Evolutionary conservation across 352 stramenopile species (phyloP).

Genomic region (Thalassiosira sp.): DNA sequence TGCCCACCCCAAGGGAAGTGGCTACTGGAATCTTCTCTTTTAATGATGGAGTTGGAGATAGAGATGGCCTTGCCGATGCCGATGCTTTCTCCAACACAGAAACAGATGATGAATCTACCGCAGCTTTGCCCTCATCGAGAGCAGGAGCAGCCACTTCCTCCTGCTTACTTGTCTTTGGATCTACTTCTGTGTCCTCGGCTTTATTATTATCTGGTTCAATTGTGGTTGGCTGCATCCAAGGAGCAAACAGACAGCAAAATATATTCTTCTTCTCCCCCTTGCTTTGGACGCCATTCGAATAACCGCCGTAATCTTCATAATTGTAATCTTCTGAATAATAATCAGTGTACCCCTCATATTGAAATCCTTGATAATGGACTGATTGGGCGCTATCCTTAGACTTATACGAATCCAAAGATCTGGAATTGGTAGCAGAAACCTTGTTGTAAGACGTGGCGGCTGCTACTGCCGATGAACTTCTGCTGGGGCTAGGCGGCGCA

Average conservation of each 20-base stretch:
- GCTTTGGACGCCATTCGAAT: conserved; percentile 4
- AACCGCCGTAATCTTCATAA: conserved; percentile 25
- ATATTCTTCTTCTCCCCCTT: conserved; percentile 16
- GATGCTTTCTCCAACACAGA: not conserved
- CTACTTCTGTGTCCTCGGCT: not conserved
- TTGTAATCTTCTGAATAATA: conserved; percentile 49
- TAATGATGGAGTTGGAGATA: conserved; percentile 9
- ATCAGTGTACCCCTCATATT: conserved; percentile 56
- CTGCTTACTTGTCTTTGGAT: not conserved
- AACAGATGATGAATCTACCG: not conserved
- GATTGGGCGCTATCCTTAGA: not conserved
- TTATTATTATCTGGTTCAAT: not conserved
- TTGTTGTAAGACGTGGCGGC: conserved; percentile 13
- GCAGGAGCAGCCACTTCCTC: not conserved
- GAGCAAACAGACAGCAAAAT: conserved; percentile 53
- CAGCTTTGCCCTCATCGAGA: not conserved
- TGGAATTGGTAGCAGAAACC: conserved; percentile 22
- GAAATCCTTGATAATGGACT: conserved; percentile 34
- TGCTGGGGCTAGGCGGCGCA: not conserved
- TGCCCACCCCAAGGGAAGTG: not conserved
- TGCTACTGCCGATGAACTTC: not conserved
- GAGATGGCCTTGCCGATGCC: not conserved
- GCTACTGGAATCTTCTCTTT: not conserved
- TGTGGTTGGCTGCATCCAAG: conserved; percentile 15
- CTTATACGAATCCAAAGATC: conserved; percentile 3